Conservation (phyloP, 257 asterid species). For the Solanum corneliomulleri region DNA sequence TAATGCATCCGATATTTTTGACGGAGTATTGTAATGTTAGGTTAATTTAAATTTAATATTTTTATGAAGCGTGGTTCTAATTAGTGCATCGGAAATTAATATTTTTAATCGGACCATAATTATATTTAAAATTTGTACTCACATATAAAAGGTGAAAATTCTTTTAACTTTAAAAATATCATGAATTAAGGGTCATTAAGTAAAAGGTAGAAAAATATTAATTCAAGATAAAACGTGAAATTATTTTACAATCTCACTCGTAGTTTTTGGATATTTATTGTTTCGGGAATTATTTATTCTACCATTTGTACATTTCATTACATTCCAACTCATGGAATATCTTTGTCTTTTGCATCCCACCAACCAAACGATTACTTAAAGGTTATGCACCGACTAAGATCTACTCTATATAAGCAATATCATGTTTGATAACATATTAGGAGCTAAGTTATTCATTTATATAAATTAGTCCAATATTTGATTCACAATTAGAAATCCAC, state of each 20-base stretch:
- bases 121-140: neutral
- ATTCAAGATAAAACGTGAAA: neutral
- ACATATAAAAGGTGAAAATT: neutral
- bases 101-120: neutral
- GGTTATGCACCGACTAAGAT: neutral
- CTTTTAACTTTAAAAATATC: neutral
- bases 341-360: neutral
- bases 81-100: neutral
- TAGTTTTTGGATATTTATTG: too few relatives aligned
- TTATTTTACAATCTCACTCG: too few relatives aligned
- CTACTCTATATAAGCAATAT: too few relatives aligned
- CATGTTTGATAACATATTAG: too few relatives aligned
- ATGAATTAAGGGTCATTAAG: neutral
- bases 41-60: neutral
- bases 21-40: too few relatives aligned
- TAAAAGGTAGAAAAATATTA: neutral
- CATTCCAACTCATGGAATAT: neutral
- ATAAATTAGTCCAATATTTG: too few relatives aligned
- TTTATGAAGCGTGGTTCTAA: neutral
- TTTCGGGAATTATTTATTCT: neutral
- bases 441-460: neutral
- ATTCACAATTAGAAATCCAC: too few relatives aligned
- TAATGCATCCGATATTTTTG: neutral
- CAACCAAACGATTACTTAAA: neutral
- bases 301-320: neutral